Conservation (phyloP, 2,329 filamentous ascomycete species). For the Alternaria incomplexa region DNA sequence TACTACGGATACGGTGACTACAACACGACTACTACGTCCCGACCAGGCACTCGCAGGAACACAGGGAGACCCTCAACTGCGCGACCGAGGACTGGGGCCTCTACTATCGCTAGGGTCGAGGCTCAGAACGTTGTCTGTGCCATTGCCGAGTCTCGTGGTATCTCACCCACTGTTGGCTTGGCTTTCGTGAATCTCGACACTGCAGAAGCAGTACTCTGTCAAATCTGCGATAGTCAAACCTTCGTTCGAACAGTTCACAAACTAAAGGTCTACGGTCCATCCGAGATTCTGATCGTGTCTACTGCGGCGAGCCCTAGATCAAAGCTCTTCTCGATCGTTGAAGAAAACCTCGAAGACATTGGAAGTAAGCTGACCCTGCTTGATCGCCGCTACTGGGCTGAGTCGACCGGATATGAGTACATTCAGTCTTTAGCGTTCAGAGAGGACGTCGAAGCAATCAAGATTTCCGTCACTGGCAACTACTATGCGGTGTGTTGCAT, state of each 20-base stretch:
- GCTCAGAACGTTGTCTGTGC: slow-evolving; percentile 84
- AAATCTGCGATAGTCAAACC: slow-evolving; percentile 92
- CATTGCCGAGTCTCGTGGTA: slow-evolving; percentile 83
- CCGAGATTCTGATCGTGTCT: slow-evolving; percentile 77
- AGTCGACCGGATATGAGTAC: slow-evolving; percentile 76
- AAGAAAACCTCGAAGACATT: slow-evolving; percentile 71
- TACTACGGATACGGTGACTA: slow-evolving; percentile 45
- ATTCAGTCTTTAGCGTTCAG: slow-evolving; percentile 79
- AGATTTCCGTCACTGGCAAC: slow-evolving; percentile 79
- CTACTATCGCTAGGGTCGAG: slow-evolving; percentile 62
- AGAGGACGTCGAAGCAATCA: slow-evolving; percentile 81
- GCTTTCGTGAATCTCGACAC: slow-evolving; percentile 88
- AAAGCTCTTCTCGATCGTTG: slow-evolving; percentile 74
- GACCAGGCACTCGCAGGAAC: slow-evolving; percentile 39
- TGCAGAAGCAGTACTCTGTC: slow-evolving; percentile 82
- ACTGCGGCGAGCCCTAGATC: slow-evolving; percentile 74
- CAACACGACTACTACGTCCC: slow-evolving; percentile 46
- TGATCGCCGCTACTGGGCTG: slow-evolving; percentile 84
- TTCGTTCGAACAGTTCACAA: slow-evolving; percentile 90
- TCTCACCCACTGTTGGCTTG: slow-evolving; percentile 82
- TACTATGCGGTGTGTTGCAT: slow-evolving; percentile 87
- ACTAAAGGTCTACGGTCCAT: slow-evolving; percentile 78
- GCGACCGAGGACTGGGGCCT: slow-evolving; percentile 61
- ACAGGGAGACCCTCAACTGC: slow-evolving; percentile 52
- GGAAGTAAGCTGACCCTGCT: slow-evolving; percentile 64